Evolutionary conservation across 805 yeast genomes (phyloP).

Genomic region (Metschnikowia matae): DNA sequence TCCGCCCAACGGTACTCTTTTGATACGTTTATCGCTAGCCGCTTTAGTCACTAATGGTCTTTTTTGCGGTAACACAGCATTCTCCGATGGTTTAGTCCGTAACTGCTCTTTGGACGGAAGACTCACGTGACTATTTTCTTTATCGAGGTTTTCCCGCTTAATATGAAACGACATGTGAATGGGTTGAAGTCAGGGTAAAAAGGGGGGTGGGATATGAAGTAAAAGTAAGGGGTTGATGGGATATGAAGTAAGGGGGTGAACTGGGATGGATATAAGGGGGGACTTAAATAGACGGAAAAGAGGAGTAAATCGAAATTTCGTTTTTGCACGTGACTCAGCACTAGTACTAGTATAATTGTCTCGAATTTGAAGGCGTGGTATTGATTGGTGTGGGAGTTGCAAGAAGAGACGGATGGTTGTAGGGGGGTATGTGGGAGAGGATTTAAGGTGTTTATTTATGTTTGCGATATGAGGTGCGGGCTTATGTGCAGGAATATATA

Average conservation of each 20-base stretch:
- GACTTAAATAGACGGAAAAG: too few relatives aligned
- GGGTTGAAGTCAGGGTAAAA: too few relatives aligned
- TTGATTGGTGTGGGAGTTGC: background rate
- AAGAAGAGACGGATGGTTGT: background rate
- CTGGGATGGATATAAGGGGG: background rate
- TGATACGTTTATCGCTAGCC: constrained; percentile 19
- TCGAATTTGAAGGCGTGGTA: background rate
- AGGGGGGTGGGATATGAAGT: too few relatives aligned
- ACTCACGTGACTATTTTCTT: constrained; percentile 10
- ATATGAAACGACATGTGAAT: background rate
- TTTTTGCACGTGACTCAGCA: background rate
- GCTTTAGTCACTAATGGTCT: constrained; percentile 3
- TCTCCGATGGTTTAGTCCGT: constrained; percentile 2
- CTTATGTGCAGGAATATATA: background rate
- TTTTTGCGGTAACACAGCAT: background rate
- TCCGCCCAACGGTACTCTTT: constrained; percentile 35
- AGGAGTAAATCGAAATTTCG: background rate
- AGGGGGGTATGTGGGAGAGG: too few relatives aligned
- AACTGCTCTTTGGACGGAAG: constrained; percentile 5
- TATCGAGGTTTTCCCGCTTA: constrained; percentile 8
- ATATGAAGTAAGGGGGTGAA: too few relatives aligned
- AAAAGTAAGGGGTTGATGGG: too few relatives aligned
- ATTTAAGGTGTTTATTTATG: constrained; percentile 4
- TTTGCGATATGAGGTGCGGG: constrained; percentile 3
- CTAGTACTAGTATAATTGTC: too few relatives aligned